Evolutionary conservation across 352 stramenopile genomes (phyloP).

Genomic region (Pythium aquatile): DNA sequence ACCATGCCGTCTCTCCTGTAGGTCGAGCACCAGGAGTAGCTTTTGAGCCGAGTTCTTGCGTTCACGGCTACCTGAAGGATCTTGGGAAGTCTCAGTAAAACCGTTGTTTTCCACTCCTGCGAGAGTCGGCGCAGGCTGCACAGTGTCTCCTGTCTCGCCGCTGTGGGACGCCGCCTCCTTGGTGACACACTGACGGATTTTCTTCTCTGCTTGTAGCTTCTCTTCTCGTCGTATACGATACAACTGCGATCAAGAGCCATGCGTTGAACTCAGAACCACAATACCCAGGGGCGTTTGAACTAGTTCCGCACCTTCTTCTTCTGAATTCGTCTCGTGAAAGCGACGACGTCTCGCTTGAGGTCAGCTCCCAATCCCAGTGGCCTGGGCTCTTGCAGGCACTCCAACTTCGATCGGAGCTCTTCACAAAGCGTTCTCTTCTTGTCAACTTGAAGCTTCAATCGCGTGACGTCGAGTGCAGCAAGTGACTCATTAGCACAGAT

Average conservation of each 20-base stretch:
- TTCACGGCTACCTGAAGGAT: neutral
- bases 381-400: constrained; percentile 14
- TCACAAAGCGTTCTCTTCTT: constrained; percentile 24
- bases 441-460: constrained; percentile 31
- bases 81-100: neutral
- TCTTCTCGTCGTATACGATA: constrained; percentile 6
- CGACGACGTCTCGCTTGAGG: constrained; percentile 4
- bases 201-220: constrained; percentile 12
- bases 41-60: constrained; percentile 14
- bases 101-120: neutral
- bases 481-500: neutral
- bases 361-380: constrained; percentile 19
- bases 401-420: constrained; percentile 23
- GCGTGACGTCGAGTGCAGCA: constrained; percentile 21
- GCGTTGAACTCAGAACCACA: neutral
- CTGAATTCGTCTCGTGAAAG: constrained; percentile 26
- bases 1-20: constrained; percentile 22
- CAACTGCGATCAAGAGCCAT: neutral
- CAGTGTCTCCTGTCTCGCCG: neutral
- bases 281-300: neutral
- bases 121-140: neutral
- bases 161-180: neutral
- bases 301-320: constrained; percentile 32
- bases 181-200: constrained; percentile 7
- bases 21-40: constrained; percentile 24